These are phyloP conservation scores for Fraxinus albicans DNA, from an alignment of 305 asterid species.

Conservation along the genomic window DNA sequence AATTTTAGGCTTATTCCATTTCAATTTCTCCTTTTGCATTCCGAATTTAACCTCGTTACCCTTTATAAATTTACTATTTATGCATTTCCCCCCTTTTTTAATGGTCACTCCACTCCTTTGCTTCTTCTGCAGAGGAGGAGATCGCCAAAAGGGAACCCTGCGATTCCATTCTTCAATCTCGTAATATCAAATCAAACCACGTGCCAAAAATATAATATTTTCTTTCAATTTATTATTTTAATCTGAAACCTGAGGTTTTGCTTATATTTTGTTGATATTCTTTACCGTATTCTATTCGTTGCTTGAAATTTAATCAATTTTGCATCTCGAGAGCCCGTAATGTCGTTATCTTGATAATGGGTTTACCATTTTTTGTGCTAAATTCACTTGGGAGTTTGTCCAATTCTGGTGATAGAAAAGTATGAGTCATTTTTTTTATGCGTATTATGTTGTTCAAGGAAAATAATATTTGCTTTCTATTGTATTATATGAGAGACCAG, in stretches of 20 bases:
- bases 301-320: conserved; percentile 27
- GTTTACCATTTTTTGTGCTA: conserved; percentile 36
- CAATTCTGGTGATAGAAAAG: conserved; percentile 19
- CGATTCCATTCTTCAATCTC: conserved; percentile 20
- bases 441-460: neutral
- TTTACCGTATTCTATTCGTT: conserved; percentile 3
- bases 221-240: conserved; percentile 7
- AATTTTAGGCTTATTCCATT: conserved; percentile 24
- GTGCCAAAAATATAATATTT: conserved; percentile 44
- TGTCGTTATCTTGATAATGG: conserved; percentile 43
- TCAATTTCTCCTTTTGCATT: conserved; percentile 27
- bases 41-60: conserved; percentile 21
- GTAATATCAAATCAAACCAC: conserved; percentile 30
- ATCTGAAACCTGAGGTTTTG: conserved; percentile 3
- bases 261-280: neutral
- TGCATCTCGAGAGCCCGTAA: conserved; percentile 30
- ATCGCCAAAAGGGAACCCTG: conserved; percentile 15
- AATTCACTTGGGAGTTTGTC: conserved; percentile 22
- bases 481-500: conserved; percentile 42
- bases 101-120: conserved; percentile 41
- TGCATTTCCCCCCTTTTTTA: conserved; percentile 8
- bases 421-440: conserved; percentile 6
- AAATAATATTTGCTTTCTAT: neutral
- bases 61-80: neutral
- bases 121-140: conserved; percentile 34